Conservation (phyloP, 176 grass and related monocot genomes). For the Elaeis guineensis region DNA sequence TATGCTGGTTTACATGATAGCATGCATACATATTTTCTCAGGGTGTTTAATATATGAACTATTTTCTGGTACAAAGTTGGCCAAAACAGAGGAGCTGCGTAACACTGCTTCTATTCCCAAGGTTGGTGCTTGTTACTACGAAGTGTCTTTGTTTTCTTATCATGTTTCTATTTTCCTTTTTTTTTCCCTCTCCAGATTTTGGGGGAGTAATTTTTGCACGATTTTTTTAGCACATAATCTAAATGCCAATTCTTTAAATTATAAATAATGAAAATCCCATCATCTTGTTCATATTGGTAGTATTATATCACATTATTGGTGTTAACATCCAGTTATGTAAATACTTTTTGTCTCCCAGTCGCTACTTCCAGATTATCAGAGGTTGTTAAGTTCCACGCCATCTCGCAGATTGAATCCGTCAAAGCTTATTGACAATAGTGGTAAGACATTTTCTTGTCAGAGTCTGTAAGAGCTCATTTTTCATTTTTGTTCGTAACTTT, state of each 20-base stretch:
- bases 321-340: too few relatives aligned
- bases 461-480: background rate
- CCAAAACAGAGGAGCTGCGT: conserved; percentile 93
- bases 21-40: conserved; percentile 17
- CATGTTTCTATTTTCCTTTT: background rate
- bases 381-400: conserved; percentile 81
- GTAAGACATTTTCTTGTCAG: conserved; percentile 24
- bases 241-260: too few relatives aligned
- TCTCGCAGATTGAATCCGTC: conserved; percentile 94
- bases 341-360: conserved; percentile 46
- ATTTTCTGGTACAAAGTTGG: conserved; percentile 74
- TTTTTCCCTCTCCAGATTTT: too few relatives aligned
- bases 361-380: conserved; percentile 99
- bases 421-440: conserved; percentile 98
- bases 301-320: too few relatives aligned
- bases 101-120: conserved; percentile 89
- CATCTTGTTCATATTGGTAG: too few relatives aligned
- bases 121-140: conserved; percentile 32
- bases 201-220: too few relatives aligned
- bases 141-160: conserved; percentile 6
- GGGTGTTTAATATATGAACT: conserved; percentile 98
- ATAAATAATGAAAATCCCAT: too few relatives aligned
- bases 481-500: too few relatives aligned
- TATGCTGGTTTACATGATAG: too few relatives aligned
- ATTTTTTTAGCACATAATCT: too few relatives aligned